phyloP scores from a whole-genome alignment of 2,329 filamentous ascomycete genomes.

The Cercospora brassicicola region DNA sequence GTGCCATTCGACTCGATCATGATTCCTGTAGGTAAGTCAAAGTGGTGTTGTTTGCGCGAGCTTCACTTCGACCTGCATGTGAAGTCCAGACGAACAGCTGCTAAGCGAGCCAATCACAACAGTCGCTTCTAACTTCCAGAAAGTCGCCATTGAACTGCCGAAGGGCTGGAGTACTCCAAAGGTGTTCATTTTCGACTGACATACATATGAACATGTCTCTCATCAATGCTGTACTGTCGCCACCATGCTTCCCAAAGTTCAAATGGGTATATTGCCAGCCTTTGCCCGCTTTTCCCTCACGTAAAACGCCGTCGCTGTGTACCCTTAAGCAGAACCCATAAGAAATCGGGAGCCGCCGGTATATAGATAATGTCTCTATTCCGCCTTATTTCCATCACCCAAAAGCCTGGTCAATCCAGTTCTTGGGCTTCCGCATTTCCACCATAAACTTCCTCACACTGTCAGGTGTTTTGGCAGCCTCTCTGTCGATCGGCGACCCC shows the following conservation, averaged over 20 bases:
- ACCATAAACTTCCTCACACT: conserved; percentile 25
- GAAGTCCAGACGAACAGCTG: neutral
- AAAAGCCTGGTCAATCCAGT: conserved; percentile 28
- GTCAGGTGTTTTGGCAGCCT: conserved; percentile 27
- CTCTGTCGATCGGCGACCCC: conserved; percentile 23
- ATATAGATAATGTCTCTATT: neutral
- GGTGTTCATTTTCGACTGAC: neutral
- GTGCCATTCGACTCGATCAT: neutral
- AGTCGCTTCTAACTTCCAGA: no score
- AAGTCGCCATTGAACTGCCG: neutral
- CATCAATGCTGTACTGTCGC: conserved; percentile 16
- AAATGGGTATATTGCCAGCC: conserved; percentile 12
- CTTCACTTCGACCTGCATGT: neutral
- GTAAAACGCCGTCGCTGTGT: conserved; percentile 21
- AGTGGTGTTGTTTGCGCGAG: neutral
- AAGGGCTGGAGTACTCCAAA: neutral
- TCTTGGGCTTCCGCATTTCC: conserved; percentile 26
- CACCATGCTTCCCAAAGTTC: conserved; percentile 8
- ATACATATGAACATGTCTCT: neutral
- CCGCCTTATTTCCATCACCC: conserved; percentile 13
- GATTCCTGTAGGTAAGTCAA: neutral
- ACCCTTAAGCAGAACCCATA: neutral
- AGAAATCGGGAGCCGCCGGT: neutral
- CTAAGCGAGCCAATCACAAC: neutral
- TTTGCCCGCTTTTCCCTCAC: conserved; percentile 9